Evolutionary conservation across 2,329 filamentous ascomycete genomes (phyloP).

Genomic region (Lasiodiplodia theobromae): DNA sequence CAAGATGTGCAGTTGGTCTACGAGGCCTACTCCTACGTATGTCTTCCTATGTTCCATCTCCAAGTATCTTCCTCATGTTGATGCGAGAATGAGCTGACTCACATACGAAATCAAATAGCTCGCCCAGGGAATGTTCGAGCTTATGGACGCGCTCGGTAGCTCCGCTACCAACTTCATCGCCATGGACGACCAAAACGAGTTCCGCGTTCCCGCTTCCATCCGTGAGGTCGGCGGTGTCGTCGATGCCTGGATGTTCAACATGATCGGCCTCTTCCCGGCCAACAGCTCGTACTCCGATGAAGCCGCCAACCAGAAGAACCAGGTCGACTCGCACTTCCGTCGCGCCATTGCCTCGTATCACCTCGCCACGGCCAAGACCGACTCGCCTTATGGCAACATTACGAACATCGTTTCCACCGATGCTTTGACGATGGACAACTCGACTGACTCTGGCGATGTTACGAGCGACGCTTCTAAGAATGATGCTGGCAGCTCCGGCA

Average conservation of each 20-base stretch:
- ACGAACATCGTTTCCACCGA: conserved; percentile 1
- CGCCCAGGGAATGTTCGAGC: conserved; percentile 24
- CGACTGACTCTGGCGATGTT: not conserved
- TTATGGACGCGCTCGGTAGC: conserved; percentile 7
- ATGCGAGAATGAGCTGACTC: not conserved
- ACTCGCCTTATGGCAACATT: conserved; percentile 6
- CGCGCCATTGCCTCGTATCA: conserved; percentile 19
- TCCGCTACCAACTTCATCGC: conserved; percentile 11
- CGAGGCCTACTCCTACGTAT: conserved; percentile 24
- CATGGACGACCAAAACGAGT: conserved; percentile 19
- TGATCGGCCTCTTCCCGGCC: conserved; percentile 26
- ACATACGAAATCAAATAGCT: not conserved
- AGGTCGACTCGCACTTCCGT: conserved; percentile 26
- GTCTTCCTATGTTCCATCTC: not conserved
- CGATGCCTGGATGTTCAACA: conserved; percentile 28
- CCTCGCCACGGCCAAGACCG: conserved; percentile 19
- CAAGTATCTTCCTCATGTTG: not conserved
- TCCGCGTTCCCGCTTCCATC: conserved; percentile 19
- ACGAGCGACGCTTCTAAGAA: not conserved
- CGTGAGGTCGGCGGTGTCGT: conserved; percentile 24
- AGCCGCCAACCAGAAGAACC: conserved; percentile 28
- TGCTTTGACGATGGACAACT: not conserved
- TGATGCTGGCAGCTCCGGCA: not conserved
- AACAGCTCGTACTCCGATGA: conserved; percentile 19
- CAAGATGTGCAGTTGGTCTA: conserved; percentile 24